Percentiles rank a stretch among this genome's conserved stretches.
These are phyloP conservation scores for Scheffersomyces parashehatae DNA, from an alignment of 1,139 yeast species.

Conservation along the genomic window DNA sequence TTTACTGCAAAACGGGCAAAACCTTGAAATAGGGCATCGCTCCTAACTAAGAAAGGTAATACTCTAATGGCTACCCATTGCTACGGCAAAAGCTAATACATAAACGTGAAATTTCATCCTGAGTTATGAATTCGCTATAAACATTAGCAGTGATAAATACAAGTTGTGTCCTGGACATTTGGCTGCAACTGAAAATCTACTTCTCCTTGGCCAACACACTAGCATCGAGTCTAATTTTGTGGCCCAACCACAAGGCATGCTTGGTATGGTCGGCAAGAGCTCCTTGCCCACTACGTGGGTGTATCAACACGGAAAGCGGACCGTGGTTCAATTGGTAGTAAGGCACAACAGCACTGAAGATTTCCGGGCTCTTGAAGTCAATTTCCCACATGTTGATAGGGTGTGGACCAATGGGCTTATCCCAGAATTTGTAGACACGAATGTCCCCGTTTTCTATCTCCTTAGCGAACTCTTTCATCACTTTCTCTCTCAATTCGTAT, in stretches of 20 bases:
- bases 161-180: too few species aligned
- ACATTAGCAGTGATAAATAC: too few species aligned
- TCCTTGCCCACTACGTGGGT: constrained; percentile 48
- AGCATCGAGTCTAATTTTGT: constrained; percentile 21
- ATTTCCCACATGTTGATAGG: constrained; percentile 49
- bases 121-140: too few species aligned
- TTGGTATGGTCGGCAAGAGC: constrained; percentile 50
- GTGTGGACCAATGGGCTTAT: constrained; percentile 59
- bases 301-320: constrained; percentile 51
- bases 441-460: constrained; percentile 47
- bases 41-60: too few species aligned
- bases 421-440: constrained; percentile 49
- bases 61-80: too few species aligned
- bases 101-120: too few species aligned
- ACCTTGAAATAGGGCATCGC: too few species aligned
- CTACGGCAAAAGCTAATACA: too few species aligned
- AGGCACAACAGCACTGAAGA: constrained; percentile 23
- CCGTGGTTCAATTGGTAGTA: constrained; percentile 56
- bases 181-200: background rate
- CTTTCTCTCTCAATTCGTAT: constrained; percentile 37
- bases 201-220: constrained; percentile 4
- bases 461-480: constrained; percentile 42
- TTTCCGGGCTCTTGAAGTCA: constrained; percentile 35
- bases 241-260: constrained; percentile 58
- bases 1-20: too few species aligned